Percentiles rank a stretch among this genome's conserved stretches.
These are phyloP conservation scores for Globisporangium solare DNA, from an alignment of 352 stramenopile genomes.

Conservation along the genomic window DNA sequence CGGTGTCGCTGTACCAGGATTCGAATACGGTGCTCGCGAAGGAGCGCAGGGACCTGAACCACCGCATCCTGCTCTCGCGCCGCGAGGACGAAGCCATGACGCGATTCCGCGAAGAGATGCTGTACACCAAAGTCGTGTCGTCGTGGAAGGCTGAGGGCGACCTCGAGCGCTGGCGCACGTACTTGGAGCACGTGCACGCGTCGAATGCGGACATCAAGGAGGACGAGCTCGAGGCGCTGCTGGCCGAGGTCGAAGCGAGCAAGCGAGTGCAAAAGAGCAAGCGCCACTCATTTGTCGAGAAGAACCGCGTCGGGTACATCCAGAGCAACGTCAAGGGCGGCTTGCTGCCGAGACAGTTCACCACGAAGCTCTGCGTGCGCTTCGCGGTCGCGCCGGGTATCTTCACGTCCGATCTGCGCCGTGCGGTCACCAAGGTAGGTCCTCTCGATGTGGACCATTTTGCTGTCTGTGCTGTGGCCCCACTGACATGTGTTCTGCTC, in stretches of 20 bases:
- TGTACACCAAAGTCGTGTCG: conserved; percentile 60
- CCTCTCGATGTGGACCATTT: conserved; percentile 1
- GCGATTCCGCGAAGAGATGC: conserved; percentile 64
- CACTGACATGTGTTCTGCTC: conserved; percentile 8
- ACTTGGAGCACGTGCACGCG: conserved; percentile 55
- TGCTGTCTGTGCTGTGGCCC: not conserved
- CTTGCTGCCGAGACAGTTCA: conserved; percentile 68
- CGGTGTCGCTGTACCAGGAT: conserved; percentile 69
- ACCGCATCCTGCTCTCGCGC: conserved; percentile 50
- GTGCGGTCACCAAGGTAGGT: conserved; percentile 56
- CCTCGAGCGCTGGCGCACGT: conserved; percentile 49
- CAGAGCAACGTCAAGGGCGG: conserved; percentile 38
- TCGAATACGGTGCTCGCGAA: conserved; percentile 57
- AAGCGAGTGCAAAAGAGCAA: conserved; percentile 36
- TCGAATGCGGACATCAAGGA: conserved; percentile 42
- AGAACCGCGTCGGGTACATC: conserved; percentile 39
- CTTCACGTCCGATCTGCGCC: conserved; percentile 64
- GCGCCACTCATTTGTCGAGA: conserved; percentile 41
- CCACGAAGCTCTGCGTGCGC: conserved; percentile 72
- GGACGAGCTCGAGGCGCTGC: conserved; percentile 26
- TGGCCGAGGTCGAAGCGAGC: conserved; percentile 31
- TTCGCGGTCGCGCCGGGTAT: conserved; percentile 67
- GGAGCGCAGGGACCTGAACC: conserved; percentile 44
- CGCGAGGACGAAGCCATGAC: conserved; percentile 50
- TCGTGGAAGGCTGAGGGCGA: conserved; percentile 50